phyloP scores from a whole-genome alignment of 345 rosid genomes.

The Eutrema yunnanense region DNA sequence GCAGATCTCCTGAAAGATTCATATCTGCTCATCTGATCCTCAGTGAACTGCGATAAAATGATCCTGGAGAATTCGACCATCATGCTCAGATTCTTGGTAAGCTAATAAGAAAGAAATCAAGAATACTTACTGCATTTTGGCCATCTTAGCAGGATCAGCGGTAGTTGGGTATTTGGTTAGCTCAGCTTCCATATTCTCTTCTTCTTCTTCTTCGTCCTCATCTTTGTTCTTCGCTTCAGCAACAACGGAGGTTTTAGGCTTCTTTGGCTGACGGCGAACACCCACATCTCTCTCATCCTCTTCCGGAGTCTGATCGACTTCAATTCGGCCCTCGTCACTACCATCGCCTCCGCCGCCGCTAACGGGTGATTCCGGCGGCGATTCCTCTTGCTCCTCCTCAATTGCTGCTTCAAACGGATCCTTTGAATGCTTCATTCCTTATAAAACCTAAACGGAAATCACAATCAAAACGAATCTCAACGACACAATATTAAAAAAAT shows the following conservation, averaged over 20 bases:
- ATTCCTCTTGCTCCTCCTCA: conserved; percentile 74
- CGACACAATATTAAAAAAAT: neutral
- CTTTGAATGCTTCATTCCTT: conserved; percentile 67
- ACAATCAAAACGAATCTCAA: neutral
- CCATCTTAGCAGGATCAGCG: conserved; percentile 78
- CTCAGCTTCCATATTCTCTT: conserved; percentile 88
- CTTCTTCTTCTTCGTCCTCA: conserved; percentile 80
- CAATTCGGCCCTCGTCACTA: conserved; percentile 1
- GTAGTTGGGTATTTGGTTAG: conserved; percentile 63
- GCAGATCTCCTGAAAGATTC: conserved; percentile 96
- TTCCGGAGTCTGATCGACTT: conserved; percentile 21
- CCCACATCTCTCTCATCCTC: conserved; percentile 34
- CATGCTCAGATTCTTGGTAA: neutral
- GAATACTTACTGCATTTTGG: conserved; percentile 73
- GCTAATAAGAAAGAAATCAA: neutral
- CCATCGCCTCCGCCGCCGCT: conserved; percentile 37
- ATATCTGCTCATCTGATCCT: conserved; percentile 78
- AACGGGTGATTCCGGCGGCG: conserved; percentile 53
- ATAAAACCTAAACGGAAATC: conserved; percentile 1
- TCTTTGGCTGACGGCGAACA: conserved; percentile 14
- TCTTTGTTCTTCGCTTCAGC: conserved; percentile 43
- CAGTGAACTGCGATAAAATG: conserved; percentile 77
- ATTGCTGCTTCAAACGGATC: conserved; percentile 92
- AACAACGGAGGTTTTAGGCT: conserved; percentile 13
- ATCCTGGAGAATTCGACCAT: conserved; percentile 36